Evolutionary conservation across 2,329 filamentous ascomycete genomes (phyloP).

Genomic region (Diplodia mutila): DNA sequence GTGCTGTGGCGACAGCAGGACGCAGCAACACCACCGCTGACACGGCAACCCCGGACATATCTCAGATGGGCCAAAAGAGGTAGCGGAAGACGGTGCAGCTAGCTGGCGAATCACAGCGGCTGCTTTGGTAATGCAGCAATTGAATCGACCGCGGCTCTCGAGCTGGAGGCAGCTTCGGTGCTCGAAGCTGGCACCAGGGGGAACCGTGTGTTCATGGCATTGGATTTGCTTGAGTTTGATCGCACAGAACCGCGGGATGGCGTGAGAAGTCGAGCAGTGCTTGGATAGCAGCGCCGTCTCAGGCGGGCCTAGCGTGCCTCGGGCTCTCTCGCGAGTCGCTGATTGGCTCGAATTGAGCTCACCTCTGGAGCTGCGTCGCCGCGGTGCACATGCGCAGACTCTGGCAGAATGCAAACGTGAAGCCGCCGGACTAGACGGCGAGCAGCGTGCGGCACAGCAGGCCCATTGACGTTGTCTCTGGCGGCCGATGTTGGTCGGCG

Average conservation of each 20-base stretch:
- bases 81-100: neutral
- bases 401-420: neutral
- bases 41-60: neutral
- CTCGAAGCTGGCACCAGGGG: neutral
- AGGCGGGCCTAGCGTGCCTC: conserved; percentile 16
- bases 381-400: neutral
- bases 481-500: neutral
- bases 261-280: conserved; percentile 6
- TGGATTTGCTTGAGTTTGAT: neutral
- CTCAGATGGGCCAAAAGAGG: neutral
- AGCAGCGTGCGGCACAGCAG: neutral
- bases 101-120: conserved; percentile 13
- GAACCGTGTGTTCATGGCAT: neutral
- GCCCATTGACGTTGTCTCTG: neutral
- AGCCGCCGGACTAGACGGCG: neutral
- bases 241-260: neutral
- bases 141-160: neutral
- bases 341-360: conserved; percentile 1
- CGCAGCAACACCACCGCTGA: neutral
- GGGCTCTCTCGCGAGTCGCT: conserved; percentile 16
- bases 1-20: neutral
- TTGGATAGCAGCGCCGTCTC: conserved; percentile 3
- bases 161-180: neutral
- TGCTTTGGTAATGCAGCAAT: conserved; percentile 19
- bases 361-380: neutral